Conservation (phyloP, 2,329 filamentous ascomycete genomes). For the Alternaria gaisen region DNA sequence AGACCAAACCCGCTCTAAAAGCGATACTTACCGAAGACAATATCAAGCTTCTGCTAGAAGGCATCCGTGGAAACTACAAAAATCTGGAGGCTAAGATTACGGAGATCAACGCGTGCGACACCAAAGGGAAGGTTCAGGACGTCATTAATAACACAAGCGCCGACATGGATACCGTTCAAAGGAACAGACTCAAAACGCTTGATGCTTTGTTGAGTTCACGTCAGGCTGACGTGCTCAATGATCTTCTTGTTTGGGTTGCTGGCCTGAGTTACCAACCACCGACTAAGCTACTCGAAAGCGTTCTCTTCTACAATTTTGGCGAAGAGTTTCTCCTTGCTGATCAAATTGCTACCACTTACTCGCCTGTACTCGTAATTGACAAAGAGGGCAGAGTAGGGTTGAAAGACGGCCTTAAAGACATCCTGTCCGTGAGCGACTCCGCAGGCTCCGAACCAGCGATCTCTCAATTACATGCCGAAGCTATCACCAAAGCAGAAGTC, state of each 20-base stretch:
- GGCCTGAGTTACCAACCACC: slow-evolving; percentile 3
- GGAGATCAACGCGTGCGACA: slow-evolving; percentile 25
- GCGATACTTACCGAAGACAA: slow-evolving; percentile 18
- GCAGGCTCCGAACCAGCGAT: background rate
- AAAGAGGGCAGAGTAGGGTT: slow-evolving; percentile 9
- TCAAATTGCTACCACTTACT: slow-evolving; percentile 14
- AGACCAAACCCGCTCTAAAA: slow-evolving; percentile 19
- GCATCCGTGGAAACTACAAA: slow-evolving; percentile 19
- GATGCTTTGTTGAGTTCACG: slow-evolving; percentile 11
- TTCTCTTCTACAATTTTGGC: slow-evolving; percentile 12
- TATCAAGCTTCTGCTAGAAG: slow-evolving; percentile 20
- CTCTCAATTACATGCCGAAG: background rate
- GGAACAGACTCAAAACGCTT: slow-evolving; percentile 8
- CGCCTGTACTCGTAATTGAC: slow-evolving; percentile 12
- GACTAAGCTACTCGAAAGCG: slow-evolving; percentile 20
- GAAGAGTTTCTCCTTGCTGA: slow-evolving; percentile 15
- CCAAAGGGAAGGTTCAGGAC: slow-evolving; percentile 19
- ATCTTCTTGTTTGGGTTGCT: slow-evolving; percentile 24
- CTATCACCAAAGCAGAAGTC: background rate
- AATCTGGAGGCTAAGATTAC: slow-evolving; percentile 24
- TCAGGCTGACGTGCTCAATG: slow-evolving; percentile 21
- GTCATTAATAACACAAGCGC: slow-evolving; percentile 20
- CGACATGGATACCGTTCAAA: slow-evolving; percentile 10
- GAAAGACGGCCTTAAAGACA: background rate
- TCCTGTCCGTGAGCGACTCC: background rate